Conservation (phyloP, 2,329 filamentous ascomycete species). For the Didymella keratinophila region DNA sequence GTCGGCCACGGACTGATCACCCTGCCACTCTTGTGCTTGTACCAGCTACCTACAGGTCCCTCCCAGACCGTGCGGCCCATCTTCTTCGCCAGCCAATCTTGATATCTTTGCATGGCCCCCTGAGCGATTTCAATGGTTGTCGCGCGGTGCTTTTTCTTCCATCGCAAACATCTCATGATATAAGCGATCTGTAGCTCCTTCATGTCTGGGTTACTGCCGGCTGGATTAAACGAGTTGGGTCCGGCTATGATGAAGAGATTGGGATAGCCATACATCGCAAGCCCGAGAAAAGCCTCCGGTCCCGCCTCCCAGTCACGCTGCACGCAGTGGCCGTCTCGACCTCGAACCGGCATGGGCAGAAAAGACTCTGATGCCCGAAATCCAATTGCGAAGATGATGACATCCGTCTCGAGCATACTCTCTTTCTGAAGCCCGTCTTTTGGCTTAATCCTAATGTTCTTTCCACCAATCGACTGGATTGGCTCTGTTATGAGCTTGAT, state of each 20-base stretch:
- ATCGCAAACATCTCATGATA: constrained; percentile 2
- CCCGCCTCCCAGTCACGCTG: constrained; percentile 1
- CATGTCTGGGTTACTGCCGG: constrained; percentile 7
- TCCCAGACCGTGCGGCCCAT: neutral
- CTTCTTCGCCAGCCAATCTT: neutral
- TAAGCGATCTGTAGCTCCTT: constrained; percentile 2
- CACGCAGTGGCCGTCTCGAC: neutral
- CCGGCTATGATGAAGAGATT: constrained; percentile 7
- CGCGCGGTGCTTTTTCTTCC: constrained; percentile 4
- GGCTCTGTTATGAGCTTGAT: neutral
- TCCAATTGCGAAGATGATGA: constrained; percentile 3
- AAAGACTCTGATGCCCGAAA: constrained; percentile 3
- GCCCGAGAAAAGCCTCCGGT: constrained; percentile 1
- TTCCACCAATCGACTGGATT: neutral
- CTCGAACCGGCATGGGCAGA: neutral
- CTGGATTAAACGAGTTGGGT: constrained; percentile 9
- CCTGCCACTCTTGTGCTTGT: constrained; percentile 3
- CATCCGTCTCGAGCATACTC: neutral
- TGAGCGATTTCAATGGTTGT: neutral
- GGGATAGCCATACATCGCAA: neutral
- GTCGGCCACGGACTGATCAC: neutral
- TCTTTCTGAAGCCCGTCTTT: too few species aligned
- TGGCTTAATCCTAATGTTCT: neutral
- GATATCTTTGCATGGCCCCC: neutral
- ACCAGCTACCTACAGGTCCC: neutral